These are phyloP conservation scores for Triticum dicoccoides DNA, from an alignment of 176 grass and related monocot genomes.

Conservation along the genomic window DNA sequence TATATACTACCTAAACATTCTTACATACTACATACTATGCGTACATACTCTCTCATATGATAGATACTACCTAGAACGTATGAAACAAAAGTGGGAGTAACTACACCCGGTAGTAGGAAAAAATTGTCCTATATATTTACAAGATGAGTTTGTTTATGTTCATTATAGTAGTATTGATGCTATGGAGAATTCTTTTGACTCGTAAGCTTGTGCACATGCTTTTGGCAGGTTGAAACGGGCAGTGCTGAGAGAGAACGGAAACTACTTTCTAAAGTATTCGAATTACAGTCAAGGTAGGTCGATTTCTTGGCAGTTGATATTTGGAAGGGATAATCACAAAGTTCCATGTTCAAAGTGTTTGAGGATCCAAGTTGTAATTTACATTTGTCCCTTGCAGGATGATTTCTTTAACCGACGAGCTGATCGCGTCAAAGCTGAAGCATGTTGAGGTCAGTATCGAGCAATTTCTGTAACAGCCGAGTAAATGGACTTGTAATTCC, in stretches of 20 bases:
- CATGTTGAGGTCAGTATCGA: slow-evolving; percentile 64
- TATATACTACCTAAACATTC: too few species aligned
- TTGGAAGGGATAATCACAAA: neutral
- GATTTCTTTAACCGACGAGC: slow-evolving; percentile 76
- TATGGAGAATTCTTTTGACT: neutral
- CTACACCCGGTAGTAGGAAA: too few species aligned
- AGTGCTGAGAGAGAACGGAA: slow-evolving; percentile 53
- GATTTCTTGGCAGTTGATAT: neutral
- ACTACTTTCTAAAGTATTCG: slow-evolving; percentile 79
- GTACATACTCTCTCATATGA: too few species aligned
- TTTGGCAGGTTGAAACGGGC: slow-evolving; percentile 57
- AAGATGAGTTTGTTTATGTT: neutral
- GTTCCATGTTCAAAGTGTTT: neutral
- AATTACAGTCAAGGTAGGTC: slow-evolving; percentile 84
- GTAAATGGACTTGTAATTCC: neutral
- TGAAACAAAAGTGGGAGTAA: too few species aligned
- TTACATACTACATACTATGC: too few species aligned
- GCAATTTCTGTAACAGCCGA: neutral
- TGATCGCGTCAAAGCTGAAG: slow-evolving; percentile 71
- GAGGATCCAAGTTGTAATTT: slow-evolving; percentile 14
- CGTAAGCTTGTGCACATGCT: neutral
- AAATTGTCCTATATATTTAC: too few species aligned
- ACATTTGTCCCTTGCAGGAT: slow-evolving; percentile 56
- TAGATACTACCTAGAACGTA: too few species aligned
- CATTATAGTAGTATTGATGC: neutral